Base-by-base conservation (phyloP, 192 early-diverging fungal species). In the Backusella morwellensis region DNA sequence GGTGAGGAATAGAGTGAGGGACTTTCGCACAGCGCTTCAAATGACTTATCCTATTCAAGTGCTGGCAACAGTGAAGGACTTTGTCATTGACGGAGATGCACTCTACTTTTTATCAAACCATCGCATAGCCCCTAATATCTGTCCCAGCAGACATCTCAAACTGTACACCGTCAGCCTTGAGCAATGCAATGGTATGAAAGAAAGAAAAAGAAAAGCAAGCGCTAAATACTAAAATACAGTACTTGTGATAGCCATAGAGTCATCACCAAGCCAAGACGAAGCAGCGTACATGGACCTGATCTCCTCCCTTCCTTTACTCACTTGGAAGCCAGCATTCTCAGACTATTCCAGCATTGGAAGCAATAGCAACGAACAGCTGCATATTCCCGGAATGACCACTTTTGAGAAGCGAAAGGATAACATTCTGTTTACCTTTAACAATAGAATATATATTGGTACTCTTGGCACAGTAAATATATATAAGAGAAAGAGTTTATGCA, bases 1-100 rank as follows among this genome's bases (percentile, higher is more conserved):
- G 44, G 78, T 91, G 36, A 84, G 90, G 23, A 82, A 74, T 56
- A 83, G 88, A 78, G 88, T 92, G 9, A 83, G 89, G 38, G 77
- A 77, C 4, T 87, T 88, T 71, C 85, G 90, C 32, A 80, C 81
- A 7, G 76, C 74, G 1, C 73, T 82, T 23, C 88, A 88, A 21
- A n/a, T 75, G 35, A 66, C 38, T 5, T 67, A 70, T n/a, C 75
- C 83, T 34, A 59, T 80, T 59, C 82, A 85, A 36, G 47, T 75
- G 6, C 35, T 85, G 7, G 68, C 84, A 6, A 83, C 77, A 17
- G 81, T 86, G 56, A 82, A 86, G 40, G 89, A 90, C 77, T 88
- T 90, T 80, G 56, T 66, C 17, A 88, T 91, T 63, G 88, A 91
- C 71, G 70, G 85, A 1, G 74, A 85, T 69, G 73, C 83, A 34